These are phyloP conservation scores for Trichaptum fuscoviolaceum DNA, from an alignment of 768 basidiomycete species.

Conservation along the genomic window DNA sequence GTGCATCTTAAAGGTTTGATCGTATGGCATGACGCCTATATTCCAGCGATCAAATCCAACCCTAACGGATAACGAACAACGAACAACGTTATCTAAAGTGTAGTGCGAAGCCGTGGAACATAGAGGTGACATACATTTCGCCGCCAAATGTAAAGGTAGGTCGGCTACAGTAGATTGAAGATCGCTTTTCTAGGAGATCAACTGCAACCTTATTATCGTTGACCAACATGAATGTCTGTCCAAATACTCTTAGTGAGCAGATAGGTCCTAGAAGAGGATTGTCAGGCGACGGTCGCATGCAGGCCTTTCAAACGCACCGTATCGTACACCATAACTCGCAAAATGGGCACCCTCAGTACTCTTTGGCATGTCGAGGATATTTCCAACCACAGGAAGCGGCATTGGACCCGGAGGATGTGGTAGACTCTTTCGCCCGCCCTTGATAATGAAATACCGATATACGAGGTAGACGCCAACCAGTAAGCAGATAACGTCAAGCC, in stretches of 20 bases:
- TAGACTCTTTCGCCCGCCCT: background rate
- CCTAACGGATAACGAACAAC: no score
- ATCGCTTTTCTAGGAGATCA: conserved; percentile 64
- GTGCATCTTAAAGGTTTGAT: background rate
- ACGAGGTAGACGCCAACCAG: background rate
- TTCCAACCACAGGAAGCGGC: conserved; percentile 22
- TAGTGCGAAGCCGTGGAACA: background rate
- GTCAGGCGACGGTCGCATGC: background rate
- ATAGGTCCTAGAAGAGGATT: background rate
- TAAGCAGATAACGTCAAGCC: background rate
- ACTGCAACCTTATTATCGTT: conserved; percentile 6
- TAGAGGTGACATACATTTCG: background rate
- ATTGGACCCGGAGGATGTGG: conserved; percentile 25
- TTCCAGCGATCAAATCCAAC: background rate
- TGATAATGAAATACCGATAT: background rate
- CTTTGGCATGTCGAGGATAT: conserved; percentile 24
- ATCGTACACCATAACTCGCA: conserved; percentile 53
- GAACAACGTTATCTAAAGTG: background rate
- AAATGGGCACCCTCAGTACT: conserved; percentile 63
- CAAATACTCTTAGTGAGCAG: background rate
- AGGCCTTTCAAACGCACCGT: conserved; percentile 39
- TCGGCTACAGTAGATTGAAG: conserved; percentile 62
- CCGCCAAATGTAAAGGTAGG: conserved; percentile 40
- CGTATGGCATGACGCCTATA: background rate
- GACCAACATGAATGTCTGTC: background rate